Evolutionary conservation across 2,329 filamentous ascomycete species (phyloP), one percentile per base, ranked within the genome.

Genomic region (Cladosporium sp.): DNA sequence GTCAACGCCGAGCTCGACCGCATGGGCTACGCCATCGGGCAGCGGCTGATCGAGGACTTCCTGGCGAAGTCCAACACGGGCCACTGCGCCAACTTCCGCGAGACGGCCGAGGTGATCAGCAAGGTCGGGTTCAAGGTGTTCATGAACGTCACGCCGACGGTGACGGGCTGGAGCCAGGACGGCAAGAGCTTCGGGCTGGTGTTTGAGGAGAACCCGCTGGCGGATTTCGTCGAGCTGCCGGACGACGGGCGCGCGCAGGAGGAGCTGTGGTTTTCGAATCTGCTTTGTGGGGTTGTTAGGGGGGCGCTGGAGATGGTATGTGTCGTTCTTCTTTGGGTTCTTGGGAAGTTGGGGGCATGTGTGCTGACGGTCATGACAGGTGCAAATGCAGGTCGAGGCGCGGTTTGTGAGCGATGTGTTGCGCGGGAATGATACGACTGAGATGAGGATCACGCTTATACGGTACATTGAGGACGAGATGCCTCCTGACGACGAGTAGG

Each of bases 121-220:
- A 93, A 96, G 88, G 87, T 98, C 59, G 93, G 93, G 53, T 98
- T 98, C 76, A 97, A 98, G 74, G 95, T 98, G 60, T 98, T 98
- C 70, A 82, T 98, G 56, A 98, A 98, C 67, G 90, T 96, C 62
- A 95, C 91, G 3, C 93, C 93, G 0, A 87, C 85, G 7, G 85
- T 97, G 58, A 89, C 90, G 44, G 96, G 95, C 68, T 98, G 93
- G 93, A 93, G 90, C 18, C 88, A 81, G 68, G 93, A 98, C 72
- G 93, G 85, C 74, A 96, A 95, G 69, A 89, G 95, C 61, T 98
- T 98, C 74, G 96, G 90, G 0, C 77, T 98, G 10, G 82, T 96
- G 13, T 95, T 98, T 61, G 93, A 98, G 60, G 93, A 98, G 70
- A 98, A 97, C 66, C 93, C 93, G 0, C 75, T 98, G 54, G 91